Evolutionary conservation across 495 filamentous ascomycete species (phyloP).

Genomic region (Penicillium flavigenum): DNA sequence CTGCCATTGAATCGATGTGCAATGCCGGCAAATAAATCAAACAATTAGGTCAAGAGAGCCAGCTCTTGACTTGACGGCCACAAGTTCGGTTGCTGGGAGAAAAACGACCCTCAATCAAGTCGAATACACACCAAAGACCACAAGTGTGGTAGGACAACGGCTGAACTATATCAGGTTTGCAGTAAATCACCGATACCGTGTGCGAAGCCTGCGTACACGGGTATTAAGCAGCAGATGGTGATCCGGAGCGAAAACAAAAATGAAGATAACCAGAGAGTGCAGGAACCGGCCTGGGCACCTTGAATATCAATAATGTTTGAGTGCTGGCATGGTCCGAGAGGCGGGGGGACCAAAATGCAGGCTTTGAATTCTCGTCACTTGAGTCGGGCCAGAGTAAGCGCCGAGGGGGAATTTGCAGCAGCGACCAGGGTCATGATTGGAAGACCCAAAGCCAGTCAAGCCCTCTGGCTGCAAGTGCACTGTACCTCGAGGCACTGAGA

Average conservation of each 20-base stretch:
- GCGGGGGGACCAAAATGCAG: conserved; percentile 25
- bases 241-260: conserved; percentile 15
- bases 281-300: conserved; percentile 25
- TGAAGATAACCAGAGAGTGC: conserved; percentile 17
- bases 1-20: conserved; percentile 28
- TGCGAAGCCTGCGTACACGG: conserved; percentile 40
- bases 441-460: conserved; percentile 12
- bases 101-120: conserved; percentile 12
- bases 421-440: conserved; percentile 33
- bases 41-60: conserved; percentile 34
- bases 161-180: conserved; percentile 22
- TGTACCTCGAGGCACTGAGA: conserved; percentile 15
- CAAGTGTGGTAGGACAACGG: conserved; percentile 22
- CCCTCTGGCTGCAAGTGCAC: conserved; percentile 23
- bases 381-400: conserved; percentile 34
- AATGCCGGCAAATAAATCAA: conserved; percentile 9
- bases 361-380: conserved; percentile 26
- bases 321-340: conserved; percentile 9
- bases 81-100: conserved; percentile 2
- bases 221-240: conserved; percentile 21
- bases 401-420: conserved; percentile 28
- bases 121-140: conserved; percentile 15
- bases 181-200: conserved; percentile 28
- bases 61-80: conserved; percentile 31
- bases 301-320: conserved; percentile 40